Conservation (phyloP, 352 stramenopile species). For the Lagenidium giganteum region DNA sequence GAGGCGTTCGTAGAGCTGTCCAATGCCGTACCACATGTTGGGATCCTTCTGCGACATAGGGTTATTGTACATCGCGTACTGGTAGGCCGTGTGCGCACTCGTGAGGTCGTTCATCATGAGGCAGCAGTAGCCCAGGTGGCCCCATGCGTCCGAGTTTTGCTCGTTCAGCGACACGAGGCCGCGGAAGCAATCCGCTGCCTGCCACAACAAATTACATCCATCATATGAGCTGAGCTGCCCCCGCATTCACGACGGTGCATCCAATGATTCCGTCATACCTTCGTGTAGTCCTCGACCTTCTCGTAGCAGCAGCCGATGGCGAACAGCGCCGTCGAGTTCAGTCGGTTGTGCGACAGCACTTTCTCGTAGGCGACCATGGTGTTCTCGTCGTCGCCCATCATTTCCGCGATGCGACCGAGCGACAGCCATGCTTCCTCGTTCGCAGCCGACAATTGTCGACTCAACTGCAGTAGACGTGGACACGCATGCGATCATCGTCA, state of each 20-base stretch:
- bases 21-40: slow-evolving; percentile 87
- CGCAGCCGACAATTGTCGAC: slow-evolving; percentile 62
- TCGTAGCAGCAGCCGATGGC: slow-evolving; percentile 85
- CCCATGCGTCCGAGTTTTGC: slow-evolving; percentile 83
- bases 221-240: neutral
- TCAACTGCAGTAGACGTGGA: slow-evolving; percentile 24
- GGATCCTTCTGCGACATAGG: slow-evolving; percentile 83
- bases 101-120: slow-evolving; percentile 88
- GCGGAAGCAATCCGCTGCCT: slow-evolving; percentile 85
- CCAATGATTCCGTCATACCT: no score
- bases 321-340: slow-evolving; percentile 79
- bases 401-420: slow-evolving; percentile 81
- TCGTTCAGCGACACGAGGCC: slow-evolving; percentile 77
- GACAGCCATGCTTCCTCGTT: slow-evolving; percentile 85
- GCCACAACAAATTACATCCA: neutral
- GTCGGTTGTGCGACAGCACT: slow-evolving; percentile 81
- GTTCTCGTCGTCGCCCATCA: slow-evolving; percentile 89
- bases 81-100: slow-evolving; percentile 81
- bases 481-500: slow-evolving; percentile 4
- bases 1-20: slow-evolving; percentile 81
- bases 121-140: slow-evolving; percentile 82
- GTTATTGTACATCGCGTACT: slow-evolving; percentile 90
- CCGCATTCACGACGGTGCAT: neutral
- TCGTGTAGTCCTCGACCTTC: slow-evolving; percentile 84
- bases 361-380: slow-evolving; percentile 87